Evolutionary conservation across 176 grass and related monocot species (phyloP).

Genomic region (Zizania latifolia): DNA sequence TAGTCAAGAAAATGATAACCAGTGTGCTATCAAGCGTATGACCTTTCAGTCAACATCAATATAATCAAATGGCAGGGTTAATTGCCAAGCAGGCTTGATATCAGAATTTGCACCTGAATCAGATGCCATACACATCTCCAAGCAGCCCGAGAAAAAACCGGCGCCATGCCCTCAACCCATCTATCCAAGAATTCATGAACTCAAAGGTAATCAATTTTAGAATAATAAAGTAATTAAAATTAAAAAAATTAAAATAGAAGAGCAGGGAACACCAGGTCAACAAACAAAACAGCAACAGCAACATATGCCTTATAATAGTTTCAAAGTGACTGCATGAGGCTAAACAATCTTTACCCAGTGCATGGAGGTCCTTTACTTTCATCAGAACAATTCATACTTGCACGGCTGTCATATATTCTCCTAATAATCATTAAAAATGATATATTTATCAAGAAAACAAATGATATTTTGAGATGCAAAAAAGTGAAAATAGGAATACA

Average conservation of each 20-base stretch:
- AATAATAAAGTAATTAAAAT: neutral
- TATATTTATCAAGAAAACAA: neutral
- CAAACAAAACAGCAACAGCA: neutral
- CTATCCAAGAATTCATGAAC: constrained; percentile 29
- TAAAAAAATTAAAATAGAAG: neutral
- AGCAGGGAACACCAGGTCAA: neutral
- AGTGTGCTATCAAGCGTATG: neutral
- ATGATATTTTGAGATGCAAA: neutral
- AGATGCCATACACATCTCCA: constrained; percentile 98
- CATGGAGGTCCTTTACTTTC: constrained; percentile 92
- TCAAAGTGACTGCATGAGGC: constrained; percentile 5
- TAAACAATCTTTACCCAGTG: constrained; percentile 65
- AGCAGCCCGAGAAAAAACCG: constrained; percentile 93
- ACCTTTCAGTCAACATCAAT: neutral
- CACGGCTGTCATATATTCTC: constrained; percentile 71
- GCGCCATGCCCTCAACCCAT: constrained; percentile 99
- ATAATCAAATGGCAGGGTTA: neutral
- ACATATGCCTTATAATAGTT: neutral
- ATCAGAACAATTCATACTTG: constrained; percentile 75
- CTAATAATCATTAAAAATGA: constrained; percentile 36
- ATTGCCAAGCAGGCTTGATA: neutral
- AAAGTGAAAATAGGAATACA: neutral
- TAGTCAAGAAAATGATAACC: neutral
- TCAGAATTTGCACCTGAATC: constrained; percentile 64
- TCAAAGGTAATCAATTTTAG: neutral